These are phyloP conservation scores for Morella rubra DNA, from an alignment of 306 rosid genomes.

Conservation along the genomic window DNA sequence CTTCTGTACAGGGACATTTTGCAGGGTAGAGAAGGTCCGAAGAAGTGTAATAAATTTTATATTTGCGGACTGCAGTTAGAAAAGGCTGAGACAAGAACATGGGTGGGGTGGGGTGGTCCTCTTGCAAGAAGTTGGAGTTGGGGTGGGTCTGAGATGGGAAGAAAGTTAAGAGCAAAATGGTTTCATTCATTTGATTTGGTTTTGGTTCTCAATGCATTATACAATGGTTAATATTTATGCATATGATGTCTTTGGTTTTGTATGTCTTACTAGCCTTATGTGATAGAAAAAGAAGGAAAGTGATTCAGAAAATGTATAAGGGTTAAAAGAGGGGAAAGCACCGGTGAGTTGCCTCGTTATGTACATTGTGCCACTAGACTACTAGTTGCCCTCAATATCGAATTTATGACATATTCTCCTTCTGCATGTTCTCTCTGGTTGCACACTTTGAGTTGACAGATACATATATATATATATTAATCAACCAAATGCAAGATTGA, in stretches of 20 bases:
- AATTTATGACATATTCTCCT: background rate
- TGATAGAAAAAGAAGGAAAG: background rate
- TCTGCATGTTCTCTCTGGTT: background rate
- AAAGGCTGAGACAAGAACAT: background rate
- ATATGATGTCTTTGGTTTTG: slow-evolving; percentile 1
- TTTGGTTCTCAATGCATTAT: background rate
- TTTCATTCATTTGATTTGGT: background rate
- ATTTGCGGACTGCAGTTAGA: too few species aligned
- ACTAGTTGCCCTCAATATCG: background rate
- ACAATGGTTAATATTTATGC: background rate
- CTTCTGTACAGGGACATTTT: slow-evolving; percentile 49
- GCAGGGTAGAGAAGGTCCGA: slow-evolving; percentile 24
- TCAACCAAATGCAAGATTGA: too few species aligned
- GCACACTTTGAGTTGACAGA: background rate
- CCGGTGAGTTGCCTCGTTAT: background rate
- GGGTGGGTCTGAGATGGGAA: background rate
- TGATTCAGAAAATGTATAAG: background rate
- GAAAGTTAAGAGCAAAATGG: background rate
- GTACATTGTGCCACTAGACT: background rate
- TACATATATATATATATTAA: too few species aligned
- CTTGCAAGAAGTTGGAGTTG: background rate
- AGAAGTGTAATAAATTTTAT: slow-evolving; percentile 16
- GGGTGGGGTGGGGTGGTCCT: background rate
- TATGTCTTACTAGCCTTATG: background rate
- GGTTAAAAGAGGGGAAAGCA: background rate